Base-by-base conservation (phyloP, 495 filamentous ascomycete genomes). In the Hypoxylon fuscum region DNA sequence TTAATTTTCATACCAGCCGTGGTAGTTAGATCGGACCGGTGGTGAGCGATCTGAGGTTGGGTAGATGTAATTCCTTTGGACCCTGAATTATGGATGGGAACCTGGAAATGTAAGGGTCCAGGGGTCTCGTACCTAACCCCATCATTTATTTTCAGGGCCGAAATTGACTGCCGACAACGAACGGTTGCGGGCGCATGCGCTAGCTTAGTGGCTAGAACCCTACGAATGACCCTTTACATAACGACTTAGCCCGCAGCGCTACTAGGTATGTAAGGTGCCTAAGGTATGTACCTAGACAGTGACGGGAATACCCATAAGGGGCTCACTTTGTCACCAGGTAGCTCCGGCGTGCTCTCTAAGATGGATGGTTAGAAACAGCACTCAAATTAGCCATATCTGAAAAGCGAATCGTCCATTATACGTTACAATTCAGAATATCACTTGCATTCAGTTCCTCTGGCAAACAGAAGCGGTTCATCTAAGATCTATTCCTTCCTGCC, bases 401-500 rank as follows among this genome's bases (percentile, higher is more conserved):
- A 38, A 25, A 17, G 40, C 4, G 22, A 45, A 55, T 25, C 20
- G 40, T 21, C 20, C 22, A 34, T 18, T 29, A n/a, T n/a, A n/a
- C n/a, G n/a, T n/a, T n/a, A n/a, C n/a, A n/a, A n/a, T n/a, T n/a
- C n/a, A n/a, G n/a, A n/a, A n/a, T n/a, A n/a, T n/a, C n/a, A n/a
- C n/a, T n/a, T n/a, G n/a, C n/a, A n/a, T 38, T 5, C 32, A 6
- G 32, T 35, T 15, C 12, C 12, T 2, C 15, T 38, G n/a, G 35
- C 35, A n/a, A 38, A 38, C n/a, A 11, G 11, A 15, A n/a, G n/a
- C n/a, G 25, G 15, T 12, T 27, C 32, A 31, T 64, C 49, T 40
- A 5, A 64, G 61, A 64, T 58, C 55, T 55, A 22, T 27, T 3
- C 41, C 47, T 37, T 45, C 43, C 32, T 38, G 25, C 50, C 51